These are phyloP conservation scores for Hyaloscypha variabilis DNA, from an alignment of 495 filamentous ascomycete genomes.

Conservation along the genomic window DNA sequence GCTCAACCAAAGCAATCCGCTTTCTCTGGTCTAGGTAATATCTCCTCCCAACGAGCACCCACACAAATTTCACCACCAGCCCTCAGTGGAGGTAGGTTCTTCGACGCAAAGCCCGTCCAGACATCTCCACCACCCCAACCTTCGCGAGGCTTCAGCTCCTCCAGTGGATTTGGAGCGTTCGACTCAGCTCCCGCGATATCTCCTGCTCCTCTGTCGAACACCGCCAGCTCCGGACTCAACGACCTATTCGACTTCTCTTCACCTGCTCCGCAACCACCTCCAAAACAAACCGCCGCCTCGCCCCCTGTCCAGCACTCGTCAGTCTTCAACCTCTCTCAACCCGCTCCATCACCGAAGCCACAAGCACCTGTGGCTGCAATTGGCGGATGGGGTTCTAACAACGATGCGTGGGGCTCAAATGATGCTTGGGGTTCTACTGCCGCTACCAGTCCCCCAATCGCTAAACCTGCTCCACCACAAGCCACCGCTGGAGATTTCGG, in stretches of 20 bases:
- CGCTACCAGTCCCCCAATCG: conserved; percentile 30
- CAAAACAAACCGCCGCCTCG: conserved; percentile 46
- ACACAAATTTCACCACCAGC: conserved; percentile 55
- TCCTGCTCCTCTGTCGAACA: conserved; percentile 16
- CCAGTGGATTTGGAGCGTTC: conserved; percentile 37
- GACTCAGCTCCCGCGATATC: conserved; percentile 32
- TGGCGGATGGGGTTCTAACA: conserved; percentile 38
- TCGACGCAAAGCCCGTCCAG: conserved; percentile 69
- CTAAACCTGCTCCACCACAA: conserved; percentile 41
- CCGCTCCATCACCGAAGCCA: conserved; percentile 45
- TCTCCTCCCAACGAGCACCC: conserved; percentile 46
- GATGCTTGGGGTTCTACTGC: conserved; percentile 54
- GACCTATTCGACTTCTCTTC: conserved; percentile 85
- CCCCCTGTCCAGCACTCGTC: conserved; percentile 49
- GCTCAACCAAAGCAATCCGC: conserved; percentile 64
- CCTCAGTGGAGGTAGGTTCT: conserved; percentile 73
- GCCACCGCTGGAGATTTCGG: conserved; percentile 50
- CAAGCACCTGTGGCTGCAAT: conserved; percentile 32
- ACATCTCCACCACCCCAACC: conserved; percentile 48
- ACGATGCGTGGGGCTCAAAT: conserved; percentile 57
- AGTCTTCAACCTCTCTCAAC: conserved; percentile 79
- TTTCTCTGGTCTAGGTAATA: conserved; percentile 72
- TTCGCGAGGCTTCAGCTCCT: conserved; percentile 41
- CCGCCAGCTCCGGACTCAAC: conserved; percentile 53
- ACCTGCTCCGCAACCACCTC: conserved; percentile 48